Conservation (phyloP, 2,329 filamentous ascomycete genomes). For the Drechmeria coniospora region DNA sequence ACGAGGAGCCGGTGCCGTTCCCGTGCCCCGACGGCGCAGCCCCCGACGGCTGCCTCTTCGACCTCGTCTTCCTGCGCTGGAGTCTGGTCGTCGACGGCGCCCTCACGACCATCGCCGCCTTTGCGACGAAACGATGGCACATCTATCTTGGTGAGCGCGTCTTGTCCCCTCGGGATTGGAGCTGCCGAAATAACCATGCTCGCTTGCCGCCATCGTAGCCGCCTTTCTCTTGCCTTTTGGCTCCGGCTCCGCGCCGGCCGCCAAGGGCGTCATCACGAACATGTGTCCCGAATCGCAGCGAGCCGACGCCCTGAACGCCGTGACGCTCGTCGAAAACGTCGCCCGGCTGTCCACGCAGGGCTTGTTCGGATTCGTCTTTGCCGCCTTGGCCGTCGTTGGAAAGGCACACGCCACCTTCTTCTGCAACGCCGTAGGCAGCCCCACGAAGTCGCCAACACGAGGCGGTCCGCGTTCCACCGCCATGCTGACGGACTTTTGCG, state of each 20-base stretch:
- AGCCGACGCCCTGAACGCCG: constrained; percentile 51
- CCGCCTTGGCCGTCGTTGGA: constrained; percentile 43
- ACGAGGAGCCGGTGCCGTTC: constrained; percentile 26
- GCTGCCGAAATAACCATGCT: too few relatives aligned
- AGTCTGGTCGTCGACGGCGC: constrained; percentile 49
- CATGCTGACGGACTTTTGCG: too few relatives aligned
- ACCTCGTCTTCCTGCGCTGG: constrained; percentile 51
- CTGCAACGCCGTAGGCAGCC: constrained; percentile 42
- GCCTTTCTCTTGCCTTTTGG: constrained; percentile 51
- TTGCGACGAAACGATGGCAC: constrained; percentile 50
- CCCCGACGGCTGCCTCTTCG: constrained; percentile 40
- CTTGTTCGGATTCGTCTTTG: constrained; percentile 52
- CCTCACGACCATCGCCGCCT: constrained; percentile 46
- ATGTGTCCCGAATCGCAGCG: constrained; percentile 49
- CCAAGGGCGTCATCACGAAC: constrained; percentile 58
- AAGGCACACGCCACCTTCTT: constrained; percentile 49
- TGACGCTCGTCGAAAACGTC: constrained; percentile 56
- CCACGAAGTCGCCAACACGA: too few relatives aligned
- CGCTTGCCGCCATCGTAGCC: constrained; percentile 27
- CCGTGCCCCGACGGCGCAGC: constrained; percentile 17
- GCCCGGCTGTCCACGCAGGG: constrained; percentile 48
- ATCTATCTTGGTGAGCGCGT: constrained; percentile 47
- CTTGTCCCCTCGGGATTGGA: too few relatives aligned
- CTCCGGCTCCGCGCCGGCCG: constrained; percentile 52
- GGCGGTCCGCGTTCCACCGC: too few relatives aligned